Evolutionary conservation across 768 basidiomycete species (phyloP), one percentile per base, ranked within the genome.

Genomic region (Mycena latifolia): DNA sequence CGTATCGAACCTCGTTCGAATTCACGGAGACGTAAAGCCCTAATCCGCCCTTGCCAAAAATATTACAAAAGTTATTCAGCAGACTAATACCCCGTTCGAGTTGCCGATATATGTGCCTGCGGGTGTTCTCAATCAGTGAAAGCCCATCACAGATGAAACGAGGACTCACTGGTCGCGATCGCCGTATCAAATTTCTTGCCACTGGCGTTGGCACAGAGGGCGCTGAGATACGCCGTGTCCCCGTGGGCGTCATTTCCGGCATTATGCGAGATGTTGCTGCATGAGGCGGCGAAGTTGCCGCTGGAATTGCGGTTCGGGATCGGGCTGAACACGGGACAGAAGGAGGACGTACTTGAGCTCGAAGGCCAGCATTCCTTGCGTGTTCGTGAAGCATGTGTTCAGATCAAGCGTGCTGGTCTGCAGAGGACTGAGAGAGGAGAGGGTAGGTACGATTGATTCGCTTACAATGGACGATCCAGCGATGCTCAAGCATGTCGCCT

Each of bases 361-460:
- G 37, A 25, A 63, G 12, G 25, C 61, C 54, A 63, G 46, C n/a
- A 55, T 29, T 29, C 61, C 61, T 28, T 63, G 35, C 61, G 61
- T 55, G 47, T 63, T 63, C 35, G 61, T 55, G 53, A 63, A 63
- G 54, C 61, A 63, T 22, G n/a, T 55, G 43, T 63, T 63, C 37
- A 63, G 20, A 55, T 63, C 55, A 28, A 63, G 54, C 6, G 61
- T 63, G 37, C 54, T 55, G 14, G 15, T 63, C 61, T 63, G 25
- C 48, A 41, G 25, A 33, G 37, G 25, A 48, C n/a, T 4, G 18
- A 39, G n/a, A 29, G 31, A 24, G 31, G 29, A 61, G 57, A 45
- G 27, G 25, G 5, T 53, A 29, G 35, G 35, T 27, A 12, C 29
- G n/a, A 54, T 18, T 28, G 7, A 37, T 29, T 52, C 8, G 31